Conservation (phyloP, 441 rosid species). For the Erodium texanum region DNA sequence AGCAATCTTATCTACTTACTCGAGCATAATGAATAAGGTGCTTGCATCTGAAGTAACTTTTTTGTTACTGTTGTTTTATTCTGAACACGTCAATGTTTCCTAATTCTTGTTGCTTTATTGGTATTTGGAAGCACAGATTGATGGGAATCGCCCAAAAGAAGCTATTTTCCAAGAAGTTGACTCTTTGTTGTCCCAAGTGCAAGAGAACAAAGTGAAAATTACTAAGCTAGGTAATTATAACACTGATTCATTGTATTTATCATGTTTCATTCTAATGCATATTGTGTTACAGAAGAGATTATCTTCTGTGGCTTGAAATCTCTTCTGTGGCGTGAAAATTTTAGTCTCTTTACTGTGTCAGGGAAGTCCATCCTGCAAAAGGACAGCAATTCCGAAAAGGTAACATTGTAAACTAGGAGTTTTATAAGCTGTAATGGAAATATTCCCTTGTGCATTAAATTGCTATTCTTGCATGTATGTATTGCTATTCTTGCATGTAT, state of each 20-base stretch:
- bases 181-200: slow-evolving; percentile 48
- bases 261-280: neutral
- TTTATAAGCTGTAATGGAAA: neutral
- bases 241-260: slow-evolving; percentile 7
- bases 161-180: slow-evolving; percentile 48
- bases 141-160: slow-evolving; percentile 70
- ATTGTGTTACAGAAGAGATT: neutral
- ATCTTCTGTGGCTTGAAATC: slow-evolving; percentile 7
- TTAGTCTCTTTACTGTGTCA: slow-evolving; percentile 20
- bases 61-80: slow-evolving; percentile 3
- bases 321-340: slow-evolving; percentile 10
- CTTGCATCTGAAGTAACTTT: slow-evolving; percentile 6
- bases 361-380: slow-evolving; percentile 28
- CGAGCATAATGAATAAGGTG: slow-evolving; percentile 56
- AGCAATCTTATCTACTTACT: slow-evolving; percentile 51
- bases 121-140: slow-evolving; percentile 39
- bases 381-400: slow-evolving; percentile 29
- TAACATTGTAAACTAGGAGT: slow-evolving; percentile 6
- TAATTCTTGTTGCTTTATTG: slow-evolving; percentile 11
- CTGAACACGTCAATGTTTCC: neutral
- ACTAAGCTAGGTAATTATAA: slow-evolving; percentile 33
- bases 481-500: slow-evolving; percentile 14
- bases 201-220: slow-evolving; percentile 30
- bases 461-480: too few relatives aligned
- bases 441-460: neutral